A percentile compares a stretch with the other conserved stretches of the same genome.
Conservation (phyloP, 352 stramenopile species). For the Globisporangium spiculum region DNA sequence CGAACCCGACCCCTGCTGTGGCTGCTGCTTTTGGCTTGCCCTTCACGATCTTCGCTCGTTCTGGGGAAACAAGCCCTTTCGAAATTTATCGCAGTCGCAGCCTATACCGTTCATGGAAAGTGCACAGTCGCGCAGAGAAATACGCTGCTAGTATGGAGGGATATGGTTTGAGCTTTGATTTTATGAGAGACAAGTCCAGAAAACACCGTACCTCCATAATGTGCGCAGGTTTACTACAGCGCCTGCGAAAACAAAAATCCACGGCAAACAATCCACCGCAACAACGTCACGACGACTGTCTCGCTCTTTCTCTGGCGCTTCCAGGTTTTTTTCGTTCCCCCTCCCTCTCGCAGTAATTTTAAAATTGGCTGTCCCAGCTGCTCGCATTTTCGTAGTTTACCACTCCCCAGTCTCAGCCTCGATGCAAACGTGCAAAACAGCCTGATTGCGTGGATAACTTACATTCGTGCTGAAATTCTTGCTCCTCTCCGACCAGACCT, state of each 20-base stretch:
- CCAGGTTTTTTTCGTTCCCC: constrained; percentile 3
- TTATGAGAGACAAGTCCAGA: too few relatives aligned
- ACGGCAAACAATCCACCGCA: constrained; percentile 4
- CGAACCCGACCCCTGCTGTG: neutral
- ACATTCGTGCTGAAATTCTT: constrained; percentile 1
- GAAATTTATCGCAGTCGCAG: neutral
- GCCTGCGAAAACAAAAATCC: neutral
- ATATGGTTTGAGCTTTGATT: neutral
- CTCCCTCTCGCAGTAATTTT: constrained; percentile 4
- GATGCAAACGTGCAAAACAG: neutral
- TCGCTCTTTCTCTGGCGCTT: constrained; percentile 7
- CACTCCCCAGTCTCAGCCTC: neutral
- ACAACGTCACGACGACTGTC: neutral
- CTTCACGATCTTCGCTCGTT: constrained; percentile 1
- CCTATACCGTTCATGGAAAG: neutral
- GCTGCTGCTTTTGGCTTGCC: neutral
- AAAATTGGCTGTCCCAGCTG: constrained; percentile 4
- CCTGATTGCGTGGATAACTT: neutral
- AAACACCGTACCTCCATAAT: neutral
- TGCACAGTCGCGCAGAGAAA: neutral
- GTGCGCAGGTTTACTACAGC: neutral
- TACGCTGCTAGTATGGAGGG: neutral
- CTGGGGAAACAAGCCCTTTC: neutral
- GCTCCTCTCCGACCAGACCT: neutral
- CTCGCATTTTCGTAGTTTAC: neutral